These are phyloP conservation scores for Mycena alexandri DNA, from an alignment of 768 basidiomycete genomes.

Conservation along the genomic window DNA sequence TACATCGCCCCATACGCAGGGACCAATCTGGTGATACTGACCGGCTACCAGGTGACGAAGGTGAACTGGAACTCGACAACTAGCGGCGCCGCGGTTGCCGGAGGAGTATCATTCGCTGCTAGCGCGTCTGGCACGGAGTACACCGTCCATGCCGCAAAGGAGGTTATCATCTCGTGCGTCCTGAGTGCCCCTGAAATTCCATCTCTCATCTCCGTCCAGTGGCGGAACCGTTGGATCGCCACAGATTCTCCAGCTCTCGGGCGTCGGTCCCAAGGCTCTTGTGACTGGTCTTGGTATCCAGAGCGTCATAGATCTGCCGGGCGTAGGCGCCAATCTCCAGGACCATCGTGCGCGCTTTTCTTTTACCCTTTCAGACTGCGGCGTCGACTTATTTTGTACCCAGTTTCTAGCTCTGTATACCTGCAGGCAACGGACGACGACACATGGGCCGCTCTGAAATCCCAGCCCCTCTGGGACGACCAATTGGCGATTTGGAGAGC, in stretches of 20 bases:
- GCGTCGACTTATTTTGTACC: not conserved
- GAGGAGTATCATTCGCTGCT: constrained; percentile 36
- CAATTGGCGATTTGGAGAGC: constrained; percentile 33
- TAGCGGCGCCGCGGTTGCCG: constrained; percentile 30
- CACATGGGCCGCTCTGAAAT: constrained; percentile 35
- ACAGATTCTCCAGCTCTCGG: constrained; percentile 35
- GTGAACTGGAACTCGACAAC: constrained; percentile 37
- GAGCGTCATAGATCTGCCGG: constrained; percentile 36
- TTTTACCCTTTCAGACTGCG: not conserved
- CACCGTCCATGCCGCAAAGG: constrained; percentile 35
- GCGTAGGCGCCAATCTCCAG: constrained; percentile 36
- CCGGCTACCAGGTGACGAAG: constrained; percentile 35
- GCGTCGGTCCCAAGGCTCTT: constrained; percentile 30
- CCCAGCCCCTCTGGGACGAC: constrained; percentile 23
- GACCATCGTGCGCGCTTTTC: constrained; percentile 25
- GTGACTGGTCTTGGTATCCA: constrained; percentile 30
- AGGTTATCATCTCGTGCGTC: constrained; percentile 38
- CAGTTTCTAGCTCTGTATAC: constrained; percentile 26
- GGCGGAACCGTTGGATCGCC: constrained; percentile 35
- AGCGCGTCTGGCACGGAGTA: constrained; percentile 23
- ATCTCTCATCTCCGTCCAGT: constrained; percentile 6
- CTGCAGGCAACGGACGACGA: constrained; percentile 31
- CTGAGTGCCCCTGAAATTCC: not conserved
- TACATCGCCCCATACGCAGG: constrained; percentile 35
- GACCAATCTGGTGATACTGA: constrained; percentile 36